Evolutionary conservation across 2,329 filamentous ascomycete genomes (phyloP).

Genomic region (Xylaria polymorpha): DNA sequence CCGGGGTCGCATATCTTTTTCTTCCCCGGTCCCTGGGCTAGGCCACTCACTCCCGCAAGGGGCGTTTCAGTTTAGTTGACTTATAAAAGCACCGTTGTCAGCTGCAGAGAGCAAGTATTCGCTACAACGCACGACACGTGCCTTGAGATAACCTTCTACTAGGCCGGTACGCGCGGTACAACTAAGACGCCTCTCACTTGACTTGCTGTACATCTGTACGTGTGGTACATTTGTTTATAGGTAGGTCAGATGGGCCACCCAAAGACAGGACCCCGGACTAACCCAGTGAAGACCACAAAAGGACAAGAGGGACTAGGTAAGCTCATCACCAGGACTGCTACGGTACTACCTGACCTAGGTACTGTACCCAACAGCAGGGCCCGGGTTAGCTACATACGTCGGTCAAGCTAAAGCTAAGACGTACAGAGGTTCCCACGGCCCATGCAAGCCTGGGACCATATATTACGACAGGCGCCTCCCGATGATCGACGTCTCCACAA

Average conservation of each 20-base stretch:
- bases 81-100: conserved; percentile 40
- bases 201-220: conserved; percentile 25
- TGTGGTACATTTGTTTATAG: conserved; percentile 28
- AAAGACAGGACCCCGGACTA: conserved; percentile 29
- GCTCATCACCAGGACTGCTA: conserved; percentile 20
- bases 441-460: conserved; percentile 48
- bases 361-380: conserved; percentile 31
- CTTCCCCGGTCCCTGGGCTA: conserved; percentile 41
- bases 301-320: conserved; percentile 26
- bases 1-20: conserved; percentile 42
- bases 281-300: conserved; percentile 29
- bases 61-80: conserved; percentile 42
- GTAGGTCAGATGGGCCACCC: conserved; percentile 34
- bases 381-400: conserved; percentile 35
- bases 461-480: conserved; percentile 52
- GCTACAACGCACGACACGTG: conserved; percentile 40
- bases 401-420: conserved; percentile 38
- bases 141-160: conserved; percentile 28
- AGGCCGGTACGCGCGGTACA: conserved; percentile 33
- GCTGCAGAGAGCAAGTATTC: conserved; percentile 40
- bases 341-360: conserved; percentile 23
- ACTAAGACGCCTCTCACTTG: conserved; percentile 27
- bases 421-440: conserved; percentile 43
- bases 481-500: conserved; percentile 52
- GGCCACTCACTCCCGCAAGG: conserved; percentile 44